These are phyloP conservation scores for Dipodascopsis uninucleata DNA, from an alignment of 805 yeast species.

Conservation along the genomic window DNA sequence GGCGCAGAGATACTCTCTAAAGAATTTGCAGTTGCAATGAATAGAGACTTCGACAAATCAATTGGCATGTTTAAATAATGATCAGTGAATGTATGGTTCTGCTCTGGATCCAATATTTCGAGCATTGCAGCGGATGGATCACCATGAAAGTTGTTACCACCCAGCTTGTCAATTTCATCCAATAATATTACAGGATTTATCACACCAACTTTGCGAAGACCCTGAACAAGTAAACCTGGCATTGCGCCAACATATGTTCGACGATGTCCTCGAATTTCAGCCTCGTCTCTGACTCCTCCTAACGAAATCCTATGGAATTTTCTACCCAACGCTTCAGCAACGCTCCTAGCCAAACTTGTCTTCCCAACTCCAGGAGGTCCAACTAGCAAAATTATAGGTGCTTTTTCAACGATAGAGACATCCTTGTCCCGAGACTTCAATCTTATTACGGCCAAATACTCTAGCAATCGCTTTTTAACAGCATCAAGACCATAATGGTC, in stretches of 20 bases:
- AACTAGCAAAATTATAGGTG: conserved; percentile 76
- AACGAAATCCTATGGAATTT: conserved; percentile 75
- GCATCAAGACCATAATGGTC: conserved; percentile 75
- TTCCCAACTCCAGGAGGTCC: conserved; percentile 97
- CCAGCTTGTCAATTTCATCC: conserved; percentile 81
- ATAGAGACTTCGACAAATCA: conserved; percentile 74
- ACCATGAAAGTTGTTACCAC: conserved; percentile 62
- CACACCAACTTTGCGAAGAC: conserved; percentile 66
- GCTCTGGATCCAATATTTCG: conserved; percentile 89
- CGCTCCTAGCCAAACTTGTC: conserved; percentile 78
- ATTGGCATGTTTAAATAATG: conserved; percentile 83
- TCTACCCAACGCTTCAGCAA: conserved; percentile 69
- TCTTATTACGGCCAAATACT: conserved; percentile 74
- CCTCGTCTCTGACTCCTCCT: conserved; percentile 86
- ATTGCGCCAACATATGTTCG: conserved; percentile 89
- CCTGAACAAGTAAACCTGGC: conserved; percentile 80
- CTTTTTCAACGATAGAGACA: conserved; percentile 30
- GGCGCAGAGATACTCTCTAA: conserved; percentile 69
- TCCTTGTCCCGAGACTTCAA: conserved; percentile 39
- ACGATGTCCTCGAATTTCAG: conserved; percentile 86
- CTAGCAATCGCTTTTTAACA: conserved; percentile 71
- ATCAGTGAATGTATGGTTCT: conserved; percentile 70
- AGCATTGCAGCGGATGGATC: conserved; percentile 87
- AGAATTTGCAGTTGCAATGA: conserved; percentile 84
- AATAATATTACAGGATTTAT: conserved; percentile 80